Base-by-base conservation (phyloP, 2,329 filamentous ascomycete species). In the Alternaria metachromatica region DNA sequence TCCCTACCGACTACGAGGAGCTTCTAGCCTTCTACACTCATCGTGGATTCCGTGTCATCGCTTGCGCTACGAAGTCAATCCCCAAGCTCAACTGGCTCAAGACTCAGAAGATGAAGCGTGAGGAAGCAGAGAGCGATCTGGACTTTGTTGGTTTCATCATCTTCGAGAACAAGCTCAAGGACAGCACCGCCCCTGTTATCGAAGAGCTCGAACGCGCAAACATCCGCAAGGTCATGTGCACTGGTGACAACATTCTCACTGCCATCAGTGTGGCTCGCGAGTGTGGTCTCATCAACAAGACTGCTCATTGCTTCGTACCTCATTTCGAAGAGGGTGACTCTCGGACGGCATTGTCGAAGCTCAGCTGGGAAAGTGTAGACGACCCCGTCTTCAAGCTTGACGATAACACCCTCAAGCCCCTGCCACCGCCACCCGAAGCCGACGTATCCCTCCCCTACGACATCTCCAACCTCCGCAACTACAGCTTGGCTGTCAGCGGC, bases 151-250 rank as follows among this genome's bases (percentile, higher is more conserved):
- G 96, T 6, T 99, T 99, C 81, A 98, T 99, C 76, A 91, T 99
- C 58, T 99, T 99, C 72, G 96, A 99, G 82, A 99, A 99, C 82
- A 99, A 99, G 81, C 84, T 99, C 65, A 99, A 99, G 80, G 90
- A 92, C 2, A 94, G 88, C 20, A 97, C 95, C 0, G 87, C 92
- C 2, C 87, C 86, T 2, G 92, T 97, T 33, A 88, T 99, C 25
- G 87, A 91, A 60, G 94, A 98, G 80, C 86, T 99, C 4, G 86
- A 88, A 30, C 85, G 90, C 56, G 95, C 96, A 8, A 92, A 92
- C 60, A 97, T 99, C 69, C 89, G 93, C 37, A 91, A 92, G 26
- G 89, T 97, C 55, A 99, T 99, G 96, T 96, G 96, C 66, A 99
- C 96, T 0, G 96, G 96, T 28, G 96, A 99, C 83, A 99, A 99